phyloP scores from a whole-genome alignment of 2,329 filamentous ascomycete species.

The Monosporascus sp. region DNA sequence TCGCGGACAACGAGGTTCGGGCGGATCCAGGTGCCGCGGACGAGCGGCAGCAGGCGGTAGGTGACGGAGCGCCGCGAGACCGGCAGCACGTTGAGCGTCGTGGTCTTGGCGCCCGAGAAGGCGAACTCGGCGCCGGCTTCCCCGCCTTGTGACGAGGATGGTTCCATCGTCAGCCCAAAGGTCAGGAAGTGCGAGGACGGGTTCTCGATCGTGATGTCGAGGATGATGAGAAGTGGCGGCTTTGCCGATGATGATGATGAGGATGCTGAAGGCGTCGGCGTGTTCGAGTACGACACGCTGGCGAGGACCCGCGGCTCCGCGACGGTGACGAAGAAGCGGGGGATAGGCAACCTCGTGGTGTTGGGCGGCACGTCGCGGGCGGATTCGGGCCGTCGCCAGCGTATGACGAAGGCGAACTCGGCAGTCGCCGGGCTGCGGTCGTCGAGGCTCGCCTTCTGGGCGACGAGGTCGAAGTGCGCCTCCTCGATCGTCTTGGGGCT shows the following conservation, averaged over 20 bases:
- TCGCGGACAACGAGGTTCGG: constrained; percentile 76
- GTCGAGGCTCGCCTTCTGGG: constrained; percentile 74
- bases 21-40: constrained; percentile 60
- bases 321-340: constrained; percentile 73
- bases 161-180: constrained; percentile 88
- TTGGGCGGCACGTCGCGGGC: constrained; percentile 35
- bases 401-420: constrained; percentile 69
- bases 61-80: constrained; percentile 68
- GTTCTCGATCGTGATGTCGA: constrained; percentile 75
- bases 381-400: constrained; percentile 59
- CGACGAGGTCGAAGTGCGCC: constrained; percentile 65
- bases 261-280: constrained; percentile 19
- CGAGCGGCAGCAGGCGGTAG: constrained; percentile 68
- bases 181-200: constrained; percentile 91
- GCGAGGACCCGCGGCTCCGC: constrained; percentile 82
- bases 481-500: constrained; percentile 65
- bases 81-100: constrained; percentile 74
- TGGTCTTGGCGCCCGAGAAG: constrained; percentile 82
- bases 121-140: constrained; percentile 72
- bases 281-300: constrained; percentile 41
- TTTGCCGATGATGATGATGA: constrained; percentile 25
- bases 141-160: constrained; percentile 26
- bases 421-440: constrained; percentile 72
- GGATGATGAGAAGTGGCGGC: constrained; percentile 32
- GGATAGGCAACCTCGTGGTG: constrained; percentile 67